These are phyloP conservation scores for Thinopyrum elongatum DNA, from an alignment of 176 grass and related monocot genomes.

Conservation along the genomic window DNA sequence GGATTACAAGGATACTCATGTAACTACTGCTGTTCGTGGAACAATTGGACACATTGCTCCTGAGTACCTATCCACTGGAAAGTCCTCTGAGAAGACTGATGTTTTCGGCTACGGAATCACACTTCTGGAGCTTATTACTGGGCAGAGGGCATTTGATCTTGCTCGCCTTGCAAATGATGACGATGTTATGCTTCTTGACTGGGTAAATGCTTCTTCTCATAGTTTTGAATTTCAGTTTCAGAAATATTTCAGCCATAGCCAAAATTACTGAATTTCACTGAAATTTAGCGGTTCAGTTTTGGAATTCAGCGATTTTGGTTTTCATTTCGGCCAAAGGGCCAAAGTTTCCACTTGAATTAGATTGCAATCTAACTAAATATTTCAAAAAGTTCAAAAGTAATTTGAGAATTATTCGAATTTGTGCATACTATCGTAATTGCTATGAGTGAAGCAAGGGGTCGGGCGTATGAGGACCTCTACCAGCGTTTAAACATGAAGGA, in stretches of 20 bases:
- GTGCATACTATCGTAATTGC: background rate
- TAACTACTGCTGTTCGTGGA: constrained; percentile 57
- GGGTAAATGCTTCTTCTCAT: constrained; percentile 38
- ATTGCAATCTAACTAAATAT: background rate
- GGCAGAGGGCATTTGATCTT: constrained; percentile 65
- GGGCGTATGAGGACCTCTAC: no score
- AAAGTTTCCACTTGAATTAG: background rate
- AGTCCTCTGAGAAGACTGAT: constrained; percentile 63
- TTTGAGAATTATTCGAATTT: background rate
- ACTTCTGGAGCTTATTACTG: constrained; percentile 69
- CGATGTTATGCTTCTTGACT: constrained; percentile 67
- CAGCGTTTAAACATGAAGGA: no score
- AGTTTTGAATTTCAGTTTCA: background rate
- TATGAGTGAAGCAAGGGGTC: background rate
- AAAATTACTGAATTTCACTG: background rate
- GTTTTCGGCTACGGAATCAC: constrained; percentile 70
- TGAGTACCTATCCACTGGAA: constrained; percentile 56
- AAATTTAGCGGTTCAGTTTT: background rate
- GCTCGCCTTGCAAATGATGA: constrained; percentile 64
- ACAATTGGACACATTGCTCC: constrained; percentile 62
- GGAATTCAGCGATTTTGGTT: background rate
- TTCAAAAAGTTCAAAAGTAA: background rate
- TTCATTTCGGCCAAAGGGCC: background rate
- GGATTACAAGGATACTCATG: constrained; percentile 62
- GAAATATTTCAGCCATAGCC: background rate